Percentiles rank a stretch among this genome's conserved stretches.
Evolutionary conservation across 306 rosid species (phyloP).

Genomic region (Acacia melanoxylon): DNA sequence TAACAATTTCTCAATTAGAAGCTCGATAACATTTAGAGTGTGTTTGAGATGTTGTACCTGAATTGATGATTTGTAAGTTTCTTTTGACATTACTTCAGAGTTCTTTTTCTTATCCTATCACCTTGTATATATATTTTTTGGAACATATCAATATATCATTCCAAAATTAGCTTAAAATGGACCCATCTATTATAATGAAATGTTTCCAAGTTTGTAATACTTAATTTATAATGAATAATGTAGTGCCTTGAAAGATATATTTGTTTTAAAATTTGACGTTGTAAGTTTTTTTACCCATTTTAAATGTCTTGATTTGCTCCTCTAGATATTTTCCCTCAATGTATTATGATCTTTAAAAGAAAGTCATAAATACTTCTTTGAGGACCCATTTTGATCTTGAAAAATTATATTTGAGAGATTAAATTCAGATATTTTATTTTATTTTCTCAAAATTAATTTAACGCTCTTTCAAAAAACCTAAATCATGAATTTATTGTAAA

Average conservation of each 20-base stretch:
- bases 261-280: too few species aligned
- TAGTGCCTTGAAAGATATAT: not conserved
- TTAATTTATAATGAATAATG: not conserved
- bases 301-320: not conserved
- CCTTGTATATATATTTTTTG: not conserved
- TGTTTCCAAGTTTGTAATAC: not conserved
- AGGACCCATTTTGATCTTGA: not conserved
- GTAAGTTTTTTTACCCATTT: not conserved
- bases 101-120: not conserved
- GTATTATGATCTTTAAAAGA: too few species aligned
- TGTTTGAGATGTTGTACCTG: not conserved
- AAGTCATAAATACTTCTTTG: not conserved
- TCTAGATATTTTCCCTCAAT: not conserved
- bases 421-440: too few species aligned
- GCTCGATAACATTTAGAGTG: not conserved
- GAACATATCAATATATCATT: not conserved
- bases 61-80: not conserved
- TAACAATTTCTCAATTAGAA: not conserved
- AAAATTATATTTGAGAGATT: not conserved
- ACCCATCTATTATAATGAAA: not conserved
- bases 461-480: not conserved
- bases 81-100: not conserved
- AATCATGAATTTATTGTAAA: too few species aligned
- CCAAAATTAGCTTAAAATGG: not conserved
- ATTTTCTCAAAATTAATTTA: too few species aligned